Evolutionary conservation across 2,329 filamentous ascomycete genomes (phyloP), one percentile per base, ranked within the genome.

Genomic region (Botrytis hyacinthi): DNA sequence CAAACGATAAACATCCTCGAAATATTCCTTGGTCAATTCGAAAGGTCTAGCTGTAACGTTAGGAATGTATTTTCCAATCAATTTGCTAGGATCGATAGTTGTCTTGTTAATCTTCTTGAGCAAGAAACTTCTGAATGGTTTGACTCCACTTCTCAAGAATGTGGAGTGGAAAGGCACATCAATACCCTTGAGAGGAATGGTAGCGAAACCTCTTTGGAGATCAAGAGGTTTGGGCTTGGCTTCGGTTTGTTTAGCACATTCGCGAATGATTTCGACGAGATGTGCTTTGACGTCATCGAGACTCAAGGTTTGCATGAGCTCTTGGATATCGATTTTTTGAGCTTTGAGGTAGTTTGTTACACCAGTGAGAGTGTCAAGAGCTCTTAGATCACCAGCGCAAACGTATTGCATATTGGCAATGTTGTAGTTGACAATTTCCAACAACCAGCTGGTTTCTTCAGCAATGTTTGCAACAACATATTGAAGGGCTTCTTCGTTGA

Each of bases 71-170:
- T 99, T 99, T 80, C 96, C 96, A 78, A 99, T 89, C 80, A 99
- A 86, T 88, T 98, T 98, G 82, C 93, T 92, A 8, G 96, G 96
- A 83, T 99, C 96, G 83, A 99, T 98, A 71, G 93, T 97, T 37
- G 95, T 98, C 90, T 97, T 97, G 88, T 98, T 94, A 86, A 99
- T 98, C 90, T 99, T 99, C 93, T 98, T 99, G 79, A 98, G 91
- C 82, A 99, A 84, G 90, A 99, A 99, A 62, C 92, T 95, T 78
- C 96, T 90, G 94, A 99, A 99, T 65, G 97, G 96, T 88, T 99
- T 99, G 83, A 99, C 96, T 80, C 96, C 97, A 57, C 94, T 97
- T 73, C 97, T 93, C 84, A 99, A 86, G 88, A 99, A 99, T 29
- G 96, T 99, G 79, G 93, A 96, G 88, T 99, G 96, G 93, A 99